Percentiles rank a stretch among this genome's conserved stretches.
These are phyloP conservation scores for Coemansia sp. DNA, from an alignment of 192 early-diverging fungal genomes.

Conservation along the genomic window DNA sequence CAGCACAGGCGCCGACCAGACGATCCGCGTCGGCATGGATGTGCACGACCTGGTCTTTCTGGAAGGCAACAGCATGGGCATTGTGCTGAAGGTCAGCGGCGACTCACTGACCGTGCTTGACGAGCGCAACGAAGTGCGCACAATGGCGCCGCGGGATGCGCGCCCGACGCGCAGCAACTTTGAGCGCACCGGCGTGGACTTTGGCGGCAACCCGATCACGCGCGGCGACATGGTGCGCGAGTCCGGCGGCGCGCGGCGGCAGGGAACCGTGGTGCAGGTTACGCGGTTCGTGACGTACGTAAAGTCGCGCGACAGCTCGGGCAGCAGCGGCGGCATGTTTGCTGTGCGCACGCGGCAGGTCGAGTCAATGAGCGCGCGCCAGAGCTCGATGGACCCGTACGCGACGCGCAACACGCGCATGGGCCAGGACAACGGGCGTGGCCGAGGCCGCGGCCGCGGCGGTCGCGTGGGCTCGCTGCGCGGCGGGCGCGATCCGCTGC, in stretches of 20 bases:
- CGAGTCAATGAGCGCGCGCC: slow-evolving; percentile 43
- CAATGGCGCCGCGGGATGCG: slow-evolving; percentile 68
- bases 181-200: slow-evolving; percentile 60
- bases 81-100: slow-evolving; percentile 78
- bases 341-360: slow-evolving; percentile 67
- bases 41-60: slow-evolving; percentile 87
- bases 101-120: slow-evolving; percentile 77
- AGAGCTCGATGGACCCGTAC: slow-evolving; percentile 36
- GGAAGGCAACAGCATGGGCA: slow-evolving; percentile 69
- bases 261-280: slow-evolving; percentile 79
- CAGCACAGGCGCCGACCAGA: slow-evolving; percentile 24
- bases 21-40: slow-evolving; percentile 69
- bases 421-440: slow-evolving; percentile 13
- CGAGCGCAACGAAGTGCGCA: slow-evolving; percentile 66
- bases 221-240: slow-evolving; percentile 77
- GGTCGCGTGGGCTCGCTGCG: slow-evolving; percentile 45
- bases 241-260: slow-evolving; percentile 59
- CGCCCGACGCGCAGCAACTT: slow-evolving; percentile 57
- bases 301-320: slow-evolving; percentile 66
- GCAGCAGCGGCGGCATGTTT: slow-evolving; percentile 78
- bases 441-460: slow-evolving; percentile 34
- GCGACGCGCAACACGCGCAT: slow-evolving; percentile 37
- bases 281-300: slow-evolving; percentile 81
- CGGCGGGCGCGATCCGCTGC: slow-evolving; percentile 49
- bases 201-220: slow-evolving; percentile 49